These are phyloP conservation scores for Sphaerostilbella broomeana DNA, from an alignment of 2,329 filamentous ascomycete genomes.

Conservation along the genomic window DNA sequence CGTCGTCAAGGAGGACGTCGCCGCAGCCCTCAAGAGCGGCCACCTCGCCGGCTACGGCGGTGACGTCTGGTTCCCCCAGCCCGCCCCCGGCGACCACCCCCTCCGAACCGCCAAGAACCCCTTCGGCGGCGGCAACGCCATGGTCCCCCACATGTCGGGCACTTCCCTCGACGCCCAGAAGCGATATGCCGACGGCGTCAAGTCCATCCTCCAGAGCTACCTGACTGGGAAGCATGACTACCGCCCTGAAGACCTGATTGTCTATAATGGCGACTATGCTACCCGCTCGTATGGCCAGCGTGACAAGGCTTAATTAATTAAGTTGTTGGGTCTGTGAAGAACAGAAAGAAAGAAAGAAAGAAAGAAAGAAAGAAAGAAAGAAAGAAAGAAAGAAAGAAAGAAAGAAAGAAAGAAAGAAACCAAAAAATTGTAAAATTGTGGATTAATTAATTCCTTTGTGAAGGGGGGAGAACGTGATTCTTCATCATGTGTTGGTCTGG, in stretches of 20 bases:
- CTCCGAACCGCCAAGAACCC: slow-evolving; percentile 90
- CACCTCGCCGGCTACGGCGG: slow-evolving; percentile 86
- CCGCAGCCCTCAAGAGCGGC: slow-evolving; percentile 82
- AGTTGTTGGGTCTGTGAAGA: not conserved
- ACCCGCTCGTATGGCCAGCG: slow-evolving; percentile 89
- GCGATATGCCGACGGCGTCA: slow-evolving; percentile 80
- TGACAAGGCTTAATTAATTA: too few species aligned
- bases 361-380: too few species aligned
- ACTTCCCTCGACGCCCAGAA: slow-evolving; percentile 97
- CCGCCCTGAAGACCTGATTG: slow-evolving; percentile 82
- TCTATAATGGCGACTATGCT: slow-evolving; percentile 83
- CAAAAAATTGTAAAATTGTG: too few species aligned
- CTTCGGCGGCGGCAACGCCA: slow-evolving; percentile 95
- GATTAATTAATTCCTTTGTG: too few species aligned
- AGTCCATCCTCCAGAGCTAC: slow-evolving; percentile 88
- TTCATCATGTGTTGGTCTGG: too few species aligned
- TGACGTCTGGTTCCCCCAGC: slow-evolving; percentile 97
- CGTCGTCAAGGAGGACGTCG: slow-evolving; percentile 98
- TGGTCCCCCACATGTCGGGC: slow-evolving; percentile 98
- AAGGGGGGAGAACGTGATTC: too few species aligned
- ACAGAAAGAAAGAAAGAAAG: not conserved
- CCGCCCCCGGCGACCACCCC: slow-evolving; percentile 85
- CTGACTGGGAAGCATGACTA: slow-evolving; percentile 85
- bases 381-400: too few species aligned
- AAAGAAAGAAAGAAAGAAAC: too few species aligned